Conservation (phyloP, 1,284 basidiomycete species). For the Puccinia novopanici region DNA sequence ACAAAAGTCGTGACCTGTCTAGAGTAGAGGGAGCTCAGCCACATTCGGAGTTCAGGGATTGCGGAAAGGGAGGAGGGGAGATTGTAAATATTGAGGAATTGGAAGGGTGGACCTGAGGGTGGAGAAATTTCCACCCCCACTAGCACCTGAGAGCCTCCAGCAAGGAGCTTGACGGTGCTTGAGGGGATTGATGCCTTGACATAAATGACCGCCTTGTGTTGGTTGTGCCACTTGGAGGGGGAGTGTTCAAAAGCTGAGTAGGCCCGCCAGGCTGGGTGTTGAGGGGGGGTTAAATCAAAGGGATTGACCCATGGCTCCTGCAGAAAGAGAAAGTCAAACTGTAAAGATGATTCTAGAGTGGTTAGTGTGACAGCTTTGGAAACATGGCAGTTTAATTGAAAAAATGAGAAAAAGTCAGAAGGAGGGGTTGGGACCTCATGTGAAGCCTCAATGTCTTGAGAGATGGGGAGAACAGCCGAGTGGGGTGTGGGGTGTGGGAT, state of each 20-base stretch:
- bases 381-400: neutral
- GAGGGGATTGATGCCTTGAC: too few species aligned
- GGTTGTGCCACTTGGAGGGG: too few species aligned
- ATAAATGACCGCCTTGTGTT: too few species aligned
- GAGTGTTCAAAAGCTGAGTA: too few species aligned
- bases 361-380: neutral
- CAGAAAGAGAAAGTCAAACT: neutral
- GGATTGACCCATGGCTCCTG: neutral
- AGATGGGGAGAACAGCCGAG: neutral
- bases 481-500: neutral
- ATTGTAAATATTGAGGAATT: constrained; percentile 9
- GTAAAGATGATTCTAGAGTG: neutral
- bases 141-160: too few species aligned
- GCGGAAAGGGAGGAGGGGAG: neutral
- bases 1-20: neutral
- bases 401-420: too few species aligned
- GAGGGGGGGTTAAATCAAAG: neutral
- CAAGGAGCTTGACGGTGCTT: too few species aligned
- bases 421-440: too few species aligned
- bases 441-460: neutral
- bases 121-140: too few species aligned
- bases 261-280: too few species aligned
- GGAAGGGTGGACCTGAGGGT: too few species aligned
- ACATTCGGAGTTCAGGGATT: neutral
- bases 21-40: neutral